phyloP scores from a whole-genome alignment of 2,329 filamentous ascomycete species.

The Aspergillus sergii region DNA sequence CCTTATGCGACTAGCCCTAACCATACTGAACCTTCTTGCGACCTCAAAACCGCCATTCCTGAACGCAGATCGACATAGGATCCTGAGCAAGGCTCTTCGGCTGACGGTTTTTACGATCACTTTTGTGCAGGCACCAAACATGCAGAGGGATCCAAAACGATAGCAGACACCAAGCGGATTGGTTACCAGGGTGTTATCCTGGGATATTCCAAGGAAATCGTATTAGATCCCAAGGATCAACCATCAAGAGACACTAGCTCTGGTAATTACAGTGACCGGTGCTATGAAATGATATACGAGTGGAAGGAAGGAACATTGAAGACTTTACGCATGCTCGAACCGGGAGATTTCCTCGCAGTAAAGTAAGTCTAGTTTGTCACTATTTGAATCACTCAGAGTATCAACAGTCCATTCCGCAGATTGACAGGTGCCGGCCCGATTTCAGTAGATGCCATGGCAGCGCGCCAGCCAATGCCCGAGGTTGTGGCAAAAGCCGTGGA shows the following conservation, averaged over 20 bases:
- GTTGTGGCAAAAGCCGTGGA: conserved; percentile 34
- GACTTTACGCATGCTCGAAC: not conserved
- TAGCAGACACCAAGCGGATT: not conserved
- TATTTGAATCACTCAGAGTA: not conserved
- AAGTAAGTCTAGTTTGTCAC: not conserved
- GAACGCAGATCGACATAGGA: not conserved
- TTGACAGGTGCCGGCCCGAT: not conserved
- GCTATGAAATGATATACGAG: not conserved
- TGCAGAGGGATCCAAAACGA: not conserved
- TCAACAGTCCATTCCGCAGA: not conserved
- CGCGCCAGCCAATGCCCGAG: not conserved
- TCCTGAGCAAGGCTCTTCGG: not conserved
- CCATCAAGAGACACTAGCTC: not conserved
- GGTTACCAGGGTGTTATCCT: not conserved
- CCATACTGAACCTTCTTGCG: not conserved
- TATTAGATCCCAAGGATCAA: not conserved
- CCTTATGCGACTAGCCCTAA: not conserved
- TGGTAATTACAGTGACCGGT: not conserved
- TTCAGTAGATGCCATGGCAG: not conserved
- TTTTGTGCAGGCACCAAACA: not conserved
- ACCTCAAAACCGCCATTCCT: not conserved
- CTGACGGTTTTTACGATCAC: not conserved
- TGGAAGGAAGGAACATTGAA: not conserved
- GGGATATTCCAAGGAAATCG: not conserved
- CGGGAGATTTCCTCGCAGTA: not conserved